These are phyloP conservation scores for Ophiostoma sp. DNA, from an alignment of 2,329 filamentous ascomycete species.

Conservation along the genomic window DNA sequence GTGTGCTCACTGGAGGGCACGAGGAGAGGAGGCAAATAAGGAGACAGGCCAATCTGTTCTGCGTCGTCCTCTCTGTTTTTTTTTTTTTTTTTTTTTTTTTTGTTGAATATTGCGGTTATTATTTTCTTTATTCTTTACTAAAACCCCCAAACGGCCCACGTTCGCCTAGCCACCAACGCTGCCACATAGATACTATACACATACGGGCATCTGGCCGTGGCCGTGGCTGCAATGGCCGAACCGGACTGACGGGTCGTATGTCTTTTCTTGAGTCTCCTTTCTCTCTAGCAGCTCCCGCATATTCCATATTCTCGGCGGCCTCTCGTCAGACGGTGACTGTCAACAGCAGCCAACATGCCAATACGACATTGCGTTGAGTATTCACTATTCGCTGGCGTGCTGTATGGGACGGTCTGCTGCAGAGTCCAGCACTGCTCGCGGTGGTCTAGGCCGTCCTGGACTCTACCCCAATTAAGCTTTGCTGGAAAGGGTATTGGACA, in stretches of 20 bases:
- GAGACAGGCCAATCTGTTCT: too few species aligned
- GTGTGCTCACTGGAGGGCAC: too few species aligned
- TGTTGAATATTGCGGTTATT: too few species aligned
- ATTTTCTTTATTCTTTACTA: background rate
- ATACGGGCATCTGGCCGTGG: background rate
- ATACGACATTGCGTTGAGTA: background rate
- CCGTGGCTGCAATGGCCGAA: background rate
- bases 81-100: too few species aligned
- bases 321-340: background rate
- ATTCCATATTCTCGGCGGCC: background rate
- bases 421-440: too few species aligned
- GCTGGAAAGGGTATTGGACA: background rate
- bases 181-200: too few species aligned
- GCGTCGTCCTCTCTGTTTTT: too few species aligned
- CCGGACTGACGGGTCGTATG: constrained; percentile 4
- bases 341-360: background rate
- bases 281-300: background rate
- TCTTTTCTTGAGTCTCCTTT: background rate
- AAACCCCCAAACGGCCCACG: too few species aligned
- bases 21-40: too few species aligned
- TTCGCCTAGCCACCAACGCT: too few species aligned
- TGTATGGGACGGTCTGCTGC: too few species aligned
- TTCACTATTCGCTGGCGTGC: background rate
- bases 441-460: background rate
- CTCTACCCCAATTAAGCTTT: background rate